Conservation (phyloP, 495 filamentous ascomycete species). For the Daldinia caldariorum region DNA sequence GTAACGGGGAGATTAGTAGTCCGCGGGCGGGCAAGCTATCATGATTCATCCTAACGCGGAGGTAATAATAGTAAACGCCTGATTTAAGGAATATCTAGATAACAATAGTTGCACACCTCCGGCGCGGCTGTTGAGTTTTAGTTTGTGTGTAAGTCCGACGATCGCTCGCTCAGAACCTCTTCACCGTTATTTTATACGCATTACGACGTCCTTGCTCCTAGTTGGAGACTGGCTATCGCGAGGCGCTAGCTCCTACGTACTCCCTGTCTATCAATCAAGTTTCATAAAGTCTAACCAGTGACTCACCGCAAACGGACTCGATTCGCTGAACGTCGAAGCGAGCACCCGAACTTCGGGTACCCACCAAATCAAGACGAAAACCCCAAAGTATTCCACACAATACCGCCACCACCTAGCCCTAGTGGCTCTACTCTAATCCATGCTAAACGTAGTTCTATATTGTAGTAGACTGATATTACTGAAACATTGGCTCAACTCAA, state of each 20-base stretch:
- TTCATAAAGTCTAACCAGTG: constrained; percentile 32
- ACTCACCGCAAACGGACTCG: constrained; percentile 34
- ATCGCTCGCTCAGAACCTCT: constrained; percentile 12
- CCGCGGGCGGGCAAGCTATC: constrained; percentile 20
- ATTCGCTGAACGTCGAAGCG: constrained; percentile 27
- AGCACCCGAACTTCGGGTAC: constrained; percentile 15
- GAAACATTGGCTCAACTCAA: constrained; percentile 13
- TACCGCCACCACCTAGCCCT: constrained; percentile 20
- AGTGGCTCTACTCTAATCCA: constrained; percentile 19
- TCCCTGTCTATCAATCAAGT: constrained; percentile 23
- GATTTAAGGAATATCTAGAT: constrained; percentile 6
- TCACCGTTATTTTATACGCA: constrained; percentile 10
- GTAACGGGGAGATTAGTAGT: constrained; percentile 26
- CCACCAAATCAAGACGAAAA: constrained; percentile 26
- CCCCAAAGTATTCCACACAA: constrained; percentile 22
- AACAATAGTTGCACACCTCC: constrained; percentile 34
- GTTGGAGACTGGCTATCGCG: constrained; percentile 16
- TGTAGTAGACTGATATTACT: constrained; percentile 4
- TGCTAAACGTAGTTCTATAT: constrained; percentile 9
- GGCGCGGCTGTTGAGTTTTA: constrained; percentile 11
- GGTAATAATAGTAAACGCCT: constrained; percentile 23
- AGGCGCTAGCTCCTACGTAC: constrained; percentile 16
- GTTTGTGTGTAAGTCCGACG: constrained; percentile 37
- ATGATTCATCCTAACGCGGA: constrained; percentile 21
- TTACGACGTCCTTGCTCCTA: constrained; percentile 20